These are phyloP conservation scores for Phlyctochytrium planicorne DNA, from an alignment of 192 early-diverging fungal genomes.

Conservation along the genomic window DNA sequence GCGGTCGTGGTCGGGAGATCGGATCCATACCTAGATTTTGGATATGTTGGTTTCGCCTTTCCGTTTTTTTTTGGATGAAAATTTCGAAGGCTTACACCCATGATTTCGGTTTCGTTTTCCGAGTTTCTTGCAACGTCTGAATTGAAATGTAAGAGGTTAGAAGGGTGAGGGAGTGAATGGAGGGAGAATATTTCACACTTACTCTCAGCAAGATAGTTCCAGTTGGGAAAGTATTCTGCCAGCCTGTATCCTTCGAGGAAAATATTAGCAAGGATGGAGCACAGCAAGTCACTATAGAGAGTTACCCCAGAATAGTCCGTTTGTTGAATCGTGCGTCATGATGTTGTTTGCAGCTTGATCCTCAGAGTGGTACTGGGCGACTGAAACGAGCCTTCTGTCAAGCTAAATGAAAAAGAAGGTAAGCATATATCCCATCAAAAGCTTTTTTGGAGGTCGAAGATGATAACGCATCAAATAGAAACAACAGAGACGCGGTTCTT, in stretches of 20 bases:
- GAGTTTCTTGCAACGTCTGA: conserved; percentile 3
- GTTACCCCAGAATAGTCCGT: conserved; percentile 3
- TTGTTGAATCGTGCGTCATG: conserved; percentile 5
- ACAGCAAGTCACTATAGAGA: background rate
- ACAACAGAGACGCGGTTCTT: too few species aligned
- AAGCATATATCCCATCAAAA: too few species aligned
- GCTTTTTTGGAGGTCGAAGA: too few species aligned
- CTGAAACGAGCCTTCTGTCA: background rate
- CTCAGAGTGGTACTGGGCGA: background rate
- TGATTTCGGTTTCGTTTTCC: conserved; percentile 4
- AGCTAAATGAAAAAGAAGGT: background rate
- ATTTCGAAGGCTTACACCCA: background rate
- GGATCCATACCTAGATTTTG: conserved; percentile 4
- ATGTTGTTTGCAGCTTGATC: background rate
- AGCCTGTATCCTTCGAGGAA: background rate
- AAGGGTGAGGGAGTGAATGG: background rate
- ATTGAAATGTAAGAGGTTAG: too few species aligned
- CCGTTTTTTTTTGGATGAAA: background rate
- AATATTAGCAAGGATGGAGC: background rate
- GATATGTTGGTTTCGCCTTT: background rate
- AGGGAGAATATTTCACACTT: background rate
- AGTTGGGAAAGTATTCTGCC: background rate
- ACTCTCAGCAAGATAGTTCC: conserved; percentile 5
- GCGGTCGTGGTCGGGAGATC: conserved; percentile 1
- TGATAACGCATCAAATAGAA: too few species aligned